Percentiles rank a stretch among this genome's conserved stretches.
These are phyloP conservation scores for Colletotrichum simmondsii DNA, from an alignment of 2,329 filamentous ascomycete species.

Conservation along the genomic window DNA sequence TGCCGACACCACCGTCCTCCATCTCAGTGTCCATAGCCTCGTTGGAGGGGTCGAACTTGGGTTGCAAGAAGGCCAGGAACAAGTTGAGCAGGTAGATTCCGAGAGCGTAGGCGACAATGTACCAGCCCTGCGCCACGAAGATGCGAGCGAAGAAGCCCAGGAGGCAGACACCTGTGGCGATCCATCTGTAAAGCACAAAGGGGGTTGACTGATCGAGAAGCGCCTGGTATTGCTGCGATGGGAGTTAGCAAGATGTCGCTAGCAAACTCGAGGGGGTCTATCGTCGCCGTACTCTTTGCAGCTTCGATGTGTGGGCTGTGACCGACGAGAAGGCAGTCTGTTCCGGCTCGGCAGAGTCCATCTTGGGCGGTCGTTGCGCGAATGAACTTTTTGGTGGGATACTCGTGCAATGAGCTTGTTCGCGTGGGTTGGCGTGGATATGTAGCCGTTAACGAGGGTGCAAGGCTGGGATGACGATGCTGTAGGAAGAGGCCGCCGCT, in stretches of 20 bases:
- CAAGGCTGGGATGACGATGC: neutral
- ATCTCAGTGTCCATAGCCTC: conserved; percentile 92
- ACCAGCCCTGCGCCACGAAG: conserved; percentile 95
- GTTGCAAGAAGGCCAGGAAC: conserved; percentile 97
- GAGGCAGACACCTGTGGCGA: conserved; percentile 81
- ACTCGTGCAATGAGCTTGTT: neutral
- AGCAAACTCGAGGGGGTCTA: neutral
- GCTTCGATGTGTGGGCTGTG: conserved; percentile 82
- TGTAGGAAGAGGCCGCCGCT: conserved; percentile 12
- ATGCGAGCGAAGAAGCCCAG: conserved; percentile 89
- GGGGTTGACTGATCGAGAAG: conserved; percentile 95
- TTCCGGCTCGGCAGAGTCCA: conserved; percentile 90
- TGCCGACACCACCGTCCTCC: conserved; percentile 87
- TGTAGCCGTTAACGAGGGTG: neutral
- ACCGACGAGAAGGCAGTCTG: conserved; percentile 93
- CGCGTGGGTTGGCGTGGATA: neutral
- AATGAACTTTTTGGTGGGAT: neutral
- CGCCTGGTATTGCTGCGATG: conserved; percentile 85
- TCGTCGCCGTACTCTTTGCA: conserved; percentile 70
- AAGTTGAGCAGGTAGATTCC: conserved; percentile 99
- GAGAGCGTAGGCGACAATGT: conserved; percentile 97
- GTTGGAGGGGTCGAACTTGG: conserved; percentile 98
- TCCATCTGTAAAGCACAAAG: conserved; percentile 89
- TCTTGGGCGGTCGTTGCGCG: conserved; percentile 49
- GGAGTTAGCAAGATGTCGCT: conserved; percentile 35